phyloP scores from a whole-genome alignment of 2,329 filamentous ascomycete genomes.

The Samsoniella hepiali region DNA sequence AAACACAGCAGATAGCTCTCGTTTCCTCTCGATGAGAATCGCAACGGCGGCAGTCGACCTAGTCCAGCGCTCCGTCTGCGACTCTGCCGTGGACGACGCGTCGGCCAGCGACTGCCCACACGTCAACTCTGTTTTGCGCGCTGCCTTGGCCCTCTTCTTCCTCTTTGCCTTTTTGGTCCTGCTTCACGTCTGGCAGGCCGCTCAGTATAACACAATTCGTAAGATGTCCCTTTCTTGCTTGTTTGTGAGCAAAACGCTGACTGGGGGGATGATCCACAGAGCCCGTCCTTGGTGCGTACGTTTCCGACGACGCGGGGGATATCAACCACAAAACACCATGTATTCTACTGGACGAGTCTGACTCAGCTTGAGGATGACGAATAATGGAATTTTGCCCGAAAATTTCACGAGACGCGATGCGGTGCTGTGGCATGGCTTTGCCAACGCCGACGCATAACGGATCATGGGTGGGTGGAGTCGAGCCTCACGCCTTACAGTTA shows the following conservation, averaged over 20 bases:
- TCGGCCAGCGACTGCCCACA: not conserved
- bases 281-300: not conserved
- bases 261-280: not conserved
- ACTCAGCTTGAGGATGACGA: not conserved
- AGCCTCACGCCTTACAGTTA: slow-evolving; percentile 4
- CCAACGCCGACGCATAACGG: not conserved
- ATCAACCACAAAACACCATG: not conserved
- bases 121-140: slow-evolving; percentile 6
- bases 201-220: slow-evolving; percentile 12
- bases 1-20: not conserved
- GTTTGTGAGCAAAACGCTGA: not conserved
- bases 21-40: not conserved
- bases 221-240: not conserved
- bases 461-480: not conserved
- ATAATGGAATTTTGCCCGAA: not conserved
- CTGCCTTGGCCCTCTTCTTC: slow-evolving; percentile 3
- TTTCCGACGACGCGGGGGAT: not conserved
- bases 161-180: slow-evolving; percentile 11
- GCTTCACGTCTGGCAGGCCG: slow-evolving; percentile 14
- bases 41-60: not conserved
- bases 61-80: not conserved
- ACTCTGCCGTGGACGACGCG: not conserved
- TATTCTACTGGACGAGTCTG: not conserved
- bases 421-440: not conserved
- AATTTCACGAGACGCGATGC: not conserved